Base-by-base conservation (phyloP, 768 basidiomycete species). In the Lactarius vividus region DNA sequence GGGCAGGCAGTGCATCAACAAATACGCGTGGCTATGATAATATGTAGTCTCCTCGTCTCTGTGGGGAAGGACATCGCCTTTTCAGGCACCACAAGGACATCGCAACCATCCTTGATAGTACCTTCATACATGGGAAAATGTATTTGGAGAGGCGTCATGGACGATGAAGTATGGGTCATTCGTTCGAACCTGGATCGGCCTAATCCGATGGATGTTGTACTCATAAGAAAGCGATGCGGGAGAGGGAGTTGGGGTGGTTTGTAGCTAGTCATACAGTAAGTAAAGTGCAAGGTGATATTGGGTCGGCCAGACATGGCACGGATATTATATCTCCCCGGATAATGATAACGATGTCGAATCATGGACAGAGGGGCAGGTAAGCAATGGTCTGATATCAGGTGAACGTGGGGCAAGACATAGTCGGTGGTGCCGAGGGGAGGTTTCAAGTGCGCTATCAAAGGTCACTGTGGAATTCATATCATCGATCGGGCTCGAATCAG, bases 301-400 rank as follows among this genome's bases (percentile, higher is more conserved):
- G 35, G 54, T 56, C 5, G 23, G 31, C 58, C 52, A n/a, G 28
- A 55, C 57, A 23, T 33, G 52, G 63, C 49, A 23, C 23, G n/a
- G 26, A 26, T 52, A 59, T 65, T 42, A 40, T 40, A 53, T 46
- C 58, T 67, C 61, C 35, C 42, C 52, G 53, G 61, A 59, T 58
- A 59, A 20, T 37, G 52, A 67, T 67, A 67, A 59, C 28, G 49
- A 63, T 59, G 53, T 37, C 61, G 49, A 44, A 2, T 63, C 23
- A 56, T 26, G 8, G 9, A 33, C 20, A 33, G 54, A 20, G 54
- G n/a, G 35, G 15, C 35, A 31, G 39, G 31, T 3, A 13, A 37
- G 35, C 35, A 37, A 37, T 23, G 49, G 29, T n/a, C 31, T 13
- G 54, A 33, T 52, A 59, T 66, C 57, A 8, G 40, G 46, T 46